phyloP scores from a whole-genome alignment of 2,329 filamentous ascomycete species.

The Thermoascus crustaceus region DNA sequence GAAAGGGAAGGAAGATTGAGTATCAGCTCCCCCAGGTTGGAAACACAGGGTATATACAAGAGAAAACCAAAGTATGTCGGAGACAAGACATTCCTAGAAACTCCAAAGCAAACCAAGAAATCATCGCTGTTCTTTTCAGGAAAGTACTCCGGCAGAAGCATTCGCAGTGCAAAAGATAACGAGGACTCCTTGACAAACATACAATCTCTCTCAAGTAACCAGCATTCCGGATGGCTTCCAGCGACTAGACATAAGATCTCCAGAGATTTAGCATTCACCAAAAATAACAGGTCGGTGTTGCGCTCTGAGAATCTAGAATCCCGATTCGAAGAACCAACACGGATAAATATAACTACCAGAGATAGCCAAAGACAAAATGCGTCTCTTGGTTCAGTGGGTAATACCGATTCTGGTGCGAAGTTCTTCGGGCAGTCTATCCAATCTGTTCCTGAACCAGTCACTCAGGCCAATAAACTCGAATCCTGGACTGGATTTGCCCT shows the following conservation, averaged over 20 bases:
- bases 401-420: not conserved
- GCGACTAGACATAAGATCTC: not conserved
- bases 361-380: not conserved
- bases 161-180: not conserved
- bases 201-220: not conserved
- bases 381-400: not conserved
- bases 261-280: not conserved
- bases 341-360: too few relatives aligned
- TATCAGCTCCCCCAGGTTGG: too few relatives aligned
- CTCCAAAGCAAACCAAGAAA: not conserved
- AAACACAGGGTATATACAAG: too few relatives aligned
- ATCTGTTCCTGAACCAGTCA: too few relatives aligned
- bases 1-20: conserved; percentile 9
- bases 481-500: too few relatives aligned
- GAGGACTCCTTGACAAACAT: not conserved
- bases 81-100: not conserved
- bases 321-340: too few relatives aligned
- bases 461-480: too few relatives aligned
- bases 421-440: not conserved
- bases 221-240: not conserved
- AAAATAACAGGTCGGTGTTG: too few relatives aligned
- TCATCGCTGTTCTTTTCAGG: not conserved
- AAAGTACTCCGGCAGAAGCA: too few relatives aligned
- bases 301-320: too few relatives aligned
- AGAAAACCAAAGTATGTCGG: too few relatives aligned